Evolutionary conservation across 805 yeast genomes (phyloP), one percentile per base, ranked within the genome.

Genomic region (Yarrowia sp.): DNA sequence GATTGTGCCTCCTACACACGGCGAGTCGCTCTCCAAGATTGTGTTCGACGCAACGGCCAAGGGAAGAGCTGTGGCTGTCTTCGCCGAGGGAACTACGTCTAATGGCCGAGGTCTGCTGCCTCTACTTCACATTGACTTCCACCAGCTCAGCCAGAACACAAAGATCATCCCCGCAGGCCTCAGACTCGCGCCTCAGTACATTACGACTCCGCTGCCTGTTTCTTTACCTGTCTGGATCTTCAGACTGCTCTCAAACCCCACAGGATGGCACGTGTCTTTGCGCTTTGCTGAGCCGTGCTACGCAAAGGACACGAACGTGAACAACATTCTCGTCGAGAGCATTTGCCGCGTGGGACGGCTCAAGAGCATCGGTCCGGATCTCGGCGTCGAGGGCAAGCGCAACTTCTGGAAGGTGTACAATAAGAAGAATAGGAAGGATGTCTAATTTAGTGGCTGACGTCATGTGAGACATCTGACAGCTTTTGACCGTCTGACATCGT

Each of bases 71-170:
- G 77, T 84, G 4, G 85, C 80, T 59, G 66, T 87, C 21, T 83
- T 90, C 63, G 78, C 86, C 2, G 97, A 91, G 69, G 96, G 96
- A 0, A 88, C 96, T 0, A 80, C 96, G 0, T 84, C 96, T 0
- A 93, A 92, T 70, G 94, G 96, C 56, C 84, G 85, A 65, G 84
- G 91, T 0, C 70, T 92, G 0, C 77, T 92, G 64, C 84, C 90
- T 3, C 81, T 88, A 62, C 74, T 76, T 33, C 51, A 63, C 4
- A 63, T 69, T 4, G 65, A 67, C 58, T 70, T 75, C 39, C 63
- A 61, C 29, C 42, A 47, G 19, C 49, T 65, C 31, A 62, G 63
- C 32, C 61, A 62, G 62, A 8, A 41, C 61, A 13, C 35, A 66
- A 24, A 62, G 60, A 9, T 51, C 70, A 4, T 74, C 62, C 61